Conservation (phyloP, 306 rosid genomes). For the Cucumis hystrix region DNA sequence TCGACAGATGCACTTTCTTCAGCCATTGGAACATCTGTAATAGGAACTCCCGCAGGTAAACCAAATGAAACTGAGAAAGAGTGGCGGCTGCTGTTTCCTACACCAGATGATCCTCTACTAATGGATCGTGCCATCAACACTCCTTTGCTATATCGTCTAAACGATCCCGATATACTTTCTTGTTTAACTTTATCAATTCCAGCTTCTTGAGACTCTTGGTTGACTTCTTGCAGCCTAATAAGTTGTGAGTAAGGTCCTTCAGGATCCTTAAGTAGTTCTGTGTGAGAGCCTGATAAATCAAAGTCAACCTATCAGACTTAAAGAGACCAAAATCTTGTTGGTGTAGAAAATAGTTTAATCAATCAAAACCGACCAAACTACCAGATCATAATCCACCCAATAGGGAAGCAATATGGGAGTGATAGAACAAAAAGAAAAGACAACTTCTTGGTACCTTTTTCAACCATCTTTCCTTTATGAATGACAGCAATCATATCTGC, state of each 20-base stretch:
- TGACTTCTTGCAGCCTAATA: slow-evolving; percentile 36
- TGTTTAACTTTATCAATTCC: slow-evolving; percentile 15
- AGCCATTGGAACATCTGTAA: slow-evolving; percentile 7
- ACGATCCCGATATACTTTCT: slow-evolving; percentile 22
- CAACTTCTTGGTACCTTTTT: slow-evolving; percentile 18
- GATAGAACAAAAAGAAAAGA: not conserved
- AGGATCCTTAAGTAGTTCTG: slow-evolving; percentile 34
- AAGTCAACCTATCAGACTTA: not conserved
- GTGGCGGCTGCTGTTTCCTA: slow-evolving; percentile 25
- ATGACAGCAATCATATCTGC: slow-evolving; percentile 37
- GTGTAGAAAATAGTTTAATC: not conserved
- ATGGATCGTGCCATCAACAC: slow-evolving; percentile 30
- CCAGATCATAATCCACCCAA: not conserved
- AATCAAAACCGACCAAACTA: not conserved
- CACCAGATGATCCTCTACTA: slow-evolving; percentile 43
- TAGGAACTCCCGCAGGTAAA: slow-evolving; percentile 19
- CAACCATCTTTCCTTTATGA: slow-evolving; percentile 36
- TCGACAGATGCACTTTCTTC: slow-evolving; percentile 4
- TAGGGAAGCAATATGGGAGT: not conserved
- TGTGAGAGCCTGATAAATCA: slow-evolving; percentile 44
- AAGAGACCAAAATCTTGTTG: not conserved
- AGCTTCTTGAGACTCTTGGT: slow-evolving; percentile 17
- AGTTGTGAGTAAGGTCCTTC: slow-evolving; percentile 65
- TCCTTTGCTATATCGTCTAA: slow-evolving; percentile 22
- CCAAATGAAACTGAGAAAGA: slow-evolving; percentile 29